Evolutionary conservation across 2,329 filamentous ascomycete genomes (phyloP).

Genomic region (Fusarium humuli): DNA sequence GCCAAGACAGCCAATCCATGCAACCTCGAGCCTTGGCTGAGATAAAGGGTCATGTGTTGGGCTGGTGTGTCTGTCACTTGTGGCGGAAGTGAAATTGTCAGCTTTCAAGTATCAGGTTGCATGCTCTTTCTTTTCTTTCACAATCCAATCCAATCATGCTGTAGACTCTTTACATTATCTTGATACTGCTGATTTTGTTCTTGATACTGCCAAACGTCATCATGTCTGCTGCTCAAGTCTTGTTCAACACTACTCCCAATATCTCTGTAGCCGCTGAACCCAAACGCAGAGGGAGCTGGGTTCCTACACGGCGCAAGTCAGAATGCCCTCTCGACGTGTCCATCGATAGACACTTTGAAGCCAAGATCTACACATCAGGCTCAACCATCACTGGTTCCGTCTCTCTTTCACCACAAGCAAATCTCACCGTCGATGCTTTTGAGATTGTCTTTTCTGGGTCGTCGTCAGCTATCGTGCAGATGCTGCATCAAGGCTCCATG

Average conservation of each 20-base stretch:
- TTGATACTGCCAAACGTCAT: not conserved
- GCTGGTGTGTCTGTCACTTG: conserved; percentile 3
- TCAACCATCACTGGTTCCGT: conserved; percentile 29
- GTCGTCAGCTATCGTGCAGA: conserved; percentile 11
- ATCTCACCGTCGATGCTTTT: conserved; percentile 25
- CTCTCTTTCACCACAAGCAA: conserved; percentile 5
- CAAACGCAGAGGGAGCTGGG: conserved; percentile 31
- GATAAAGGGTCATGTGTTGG: conserved; percentile 35
- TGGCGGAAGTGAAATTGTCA: conserved; percentile 31
- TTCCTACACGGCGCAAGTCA: conserved; percentile 9
- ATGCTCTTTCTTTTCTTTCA: not conserved
- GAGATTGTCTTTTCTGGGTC: conserved; percentile 26
- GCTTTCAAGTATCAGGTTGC: conserved; percentile 18
- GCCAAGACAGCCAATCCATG: conserved; percentile 18
- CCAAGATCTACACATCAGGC: conserved; percentile 37
- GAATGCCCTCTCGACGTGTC: conserved; percentile 28
- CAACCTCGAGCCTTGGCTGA: conserved; percentile 14
- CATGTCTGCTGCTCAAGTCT: conserved; percentile 16
- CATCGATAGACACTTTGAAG: conserved; percentile 36
- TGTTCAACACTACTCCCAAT: conserved; percentile 6
- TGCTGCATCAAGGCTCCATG: conserved; percentile 27
- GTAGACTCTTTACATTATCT: too few species aligned
- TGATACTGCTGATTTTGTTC: not conserved
- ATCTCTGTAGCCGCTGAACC: conserved; percentile 1
- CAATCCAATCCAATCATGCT: too few species aligned